phyloP scores from a whole-genome alignment of 83 land plant species.

The Picea mariana region DNA sequence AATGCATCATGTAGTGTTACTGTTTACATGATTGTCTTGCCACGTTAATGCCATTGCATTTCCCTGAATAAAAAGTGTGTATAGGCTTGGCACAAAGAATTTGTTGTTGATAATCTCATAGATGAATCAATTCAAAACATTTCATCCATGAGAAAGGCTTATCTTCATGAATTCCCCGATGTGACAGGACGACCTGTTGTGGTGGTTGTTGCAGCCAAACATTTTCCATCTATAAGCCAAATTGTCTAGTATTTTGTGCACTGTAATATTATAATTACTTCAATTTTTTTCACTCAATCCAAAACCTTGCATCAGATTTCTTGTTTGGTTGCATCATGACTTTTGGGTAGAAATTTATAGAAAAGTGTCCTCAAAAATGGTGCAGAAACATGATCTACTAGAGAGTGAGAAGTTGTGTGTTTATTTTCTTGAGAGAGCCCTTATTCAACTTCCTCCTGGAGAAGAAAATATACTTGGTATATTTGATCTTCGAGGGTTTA shows the following conservation, averaged over 20 bases:
- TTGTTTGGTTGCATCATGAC: neutral
- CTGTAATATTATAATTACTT: neutral
- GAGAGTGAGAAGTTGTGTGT: constrained; percentile 86
- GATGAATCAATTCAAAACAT: constrained; percentile 61
- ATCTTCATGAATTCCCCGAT: constrained; percentile 82
- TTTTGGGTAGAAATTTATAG: neutral
- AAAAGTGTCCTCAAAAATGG: neutral
- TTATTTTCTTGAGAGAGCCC: constrained; percentile 78
- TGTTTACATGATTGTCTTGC: neutral
- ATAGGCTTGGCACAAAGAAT: constrained; percentile 90
- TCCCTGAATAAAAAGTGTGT: constrained; percentile 10
- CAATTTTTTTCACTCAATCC: neutral
- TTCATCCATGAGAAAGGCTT: constrained; percentile 78
- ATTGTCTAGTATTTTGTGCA: neutral
- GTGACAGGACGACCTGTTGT: constrained; percentile 79
- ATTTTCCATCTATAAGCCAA: constrained; percentile 46
- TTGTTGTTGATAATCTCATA: constrained; percentile 72
- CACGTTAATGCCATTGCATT: neutral
- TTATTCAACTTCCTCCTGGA: constrained; percentile 77
- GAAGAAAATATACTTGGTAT: constrained; percentile 24
- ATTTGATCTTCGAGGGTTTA: constrained; percentile 41
- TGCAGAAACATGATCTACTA: constrained; percentile 59
- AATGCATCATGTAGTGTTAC: neutral
- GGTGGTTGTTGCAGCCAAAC: constrained; percentile 91
- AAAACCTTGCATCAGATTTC: neutral